Base-by-base conservation (phyloP, 2,329 filamentous ascomycete species). In the Calonectria multiphialidica region DNA sequence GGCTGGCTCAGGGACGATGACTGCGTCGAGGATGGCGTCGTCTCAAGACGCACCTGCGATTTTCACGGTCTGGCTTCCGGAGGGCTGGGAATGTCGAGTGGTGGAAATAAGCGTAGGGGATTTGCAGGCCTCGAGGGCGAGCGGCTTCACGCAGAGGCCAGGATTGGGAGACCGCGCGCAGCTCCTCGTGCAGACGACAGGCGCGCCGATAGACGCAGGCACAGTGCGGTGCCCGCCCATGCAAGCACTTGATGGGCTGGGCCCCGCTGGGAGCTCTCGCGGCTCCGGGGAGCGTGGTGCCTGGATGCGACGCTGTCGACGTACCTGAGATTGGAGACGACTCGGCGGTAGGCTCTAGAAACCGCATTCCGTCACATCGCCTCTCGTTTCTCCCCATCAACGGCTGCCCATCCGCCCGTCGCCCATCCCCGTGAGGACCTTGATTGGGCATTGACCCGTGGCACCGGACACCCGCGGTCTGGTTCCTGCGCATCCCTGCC, bases 1-100 rank as follows among this genome's bases (percentile, higher is more conserved):
- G 71, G 74, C 72, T 79, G 73, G 76, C 69, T 75, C 71, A 76
- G 72, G 70, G 63, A 70, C 63, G 47, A 70, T 76, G 73, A n/a
- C 61, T 66, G 30, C 49, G 25, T 33, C 15, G 66, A 66, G 68
- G 55, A 74, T 76, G 74, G 76, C 65, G 74, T 68, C 70, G 67
- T 68, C 64, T 77, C 53, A 42, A 73, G 75, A 74, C 30, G 72
- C 73, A 55, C 45, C 16, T 70, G 63, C 68, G 62, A 72, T 68
- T 72, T 64, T 57, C 47, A 63, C 68, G 68, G 63, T 63, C 47
- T 28, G 55, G 40, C 59, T 64, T 63, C 64, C 47, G 37, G 69
- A 67, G 57, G 55, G 57, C 23, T 64, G 55, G 55, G 71, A 47
- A 49, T 55, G 53, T 67, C 66, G 68, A 18, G 13, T 25, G 42